Conservation (phyloP, 108 stramenopile species). For the Aureococcus anophagefferens region DNA sequence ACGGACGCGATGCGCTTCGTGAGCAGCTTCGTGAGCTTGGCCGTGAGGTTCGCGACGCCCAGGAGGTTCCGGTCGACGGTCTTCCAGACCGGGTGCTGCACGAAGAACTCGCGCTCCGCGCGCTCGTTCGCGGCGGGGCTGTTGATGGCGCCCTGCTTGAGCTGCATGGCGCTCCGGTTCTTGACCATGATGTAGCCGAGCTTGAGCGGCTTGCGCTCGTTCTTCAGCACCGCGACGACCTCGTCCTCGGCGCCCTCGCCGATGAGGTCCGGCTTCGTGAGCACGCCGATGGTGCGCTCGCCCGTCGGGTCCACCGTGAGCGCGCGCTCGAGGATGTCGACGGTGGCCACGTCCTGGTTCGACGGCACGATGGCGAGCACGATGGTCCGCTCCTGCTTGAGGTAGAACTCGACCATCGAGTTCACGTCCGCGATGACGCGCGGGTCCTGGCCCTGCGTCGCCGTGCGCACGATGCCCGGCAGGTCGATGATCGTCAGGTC, state of each 20-base stretch:
- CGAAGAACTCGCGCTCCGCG: conserved; percentile 22
- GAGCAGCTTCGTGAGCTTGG: conserved; percentile 23
- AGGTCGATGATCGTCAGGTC: conserved; percentile 96
- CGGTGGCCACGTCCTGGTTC: conserved; percentile 73
- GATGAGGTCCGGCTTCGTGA: conserved; percentile 97
- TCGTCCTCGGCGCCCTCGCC: conserved; percentile 85
- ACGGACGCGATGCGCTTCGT: conserved; percentile 26
- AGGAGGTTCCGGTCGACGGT: background rate
- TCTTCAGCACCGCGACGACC: conserved; percentile 31
- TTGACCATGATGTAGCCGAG: conserved; percentile 43
- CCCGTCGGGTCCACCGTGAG: conserved; percentile 69
- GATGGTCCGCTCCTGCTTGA: conserved; percentile 54
- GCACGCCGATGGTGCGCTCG: conserved; percentile 89
- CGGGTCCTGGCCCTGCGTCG: conserved; percentile 42
- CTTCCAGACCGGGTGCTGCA: conserved; percentile 18
- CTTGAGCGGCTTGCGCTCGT: conserved; percentile 36
- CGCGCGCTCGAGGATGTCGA: conserved; percentile 60
- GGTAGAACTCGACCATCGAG: conserved; percentile 52
- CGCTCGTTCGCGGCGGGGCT: conserved; percentile 6
- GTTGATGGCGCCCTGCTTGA: conserved; percentile 24
- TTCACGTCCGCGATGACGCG: conserved; percentile 49
- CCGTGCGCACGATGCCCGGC: conserved; percentile 76
- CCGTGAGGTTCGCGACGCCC: background rate
- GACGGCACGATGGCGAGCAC: conserved; percentile 66
- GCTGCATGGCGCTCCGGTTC: conserved; percentile 25